Evolutionary conservation across 768 basidiomycete species (phyloP).

Genomic region (Kwoniella sp.): DNA sequence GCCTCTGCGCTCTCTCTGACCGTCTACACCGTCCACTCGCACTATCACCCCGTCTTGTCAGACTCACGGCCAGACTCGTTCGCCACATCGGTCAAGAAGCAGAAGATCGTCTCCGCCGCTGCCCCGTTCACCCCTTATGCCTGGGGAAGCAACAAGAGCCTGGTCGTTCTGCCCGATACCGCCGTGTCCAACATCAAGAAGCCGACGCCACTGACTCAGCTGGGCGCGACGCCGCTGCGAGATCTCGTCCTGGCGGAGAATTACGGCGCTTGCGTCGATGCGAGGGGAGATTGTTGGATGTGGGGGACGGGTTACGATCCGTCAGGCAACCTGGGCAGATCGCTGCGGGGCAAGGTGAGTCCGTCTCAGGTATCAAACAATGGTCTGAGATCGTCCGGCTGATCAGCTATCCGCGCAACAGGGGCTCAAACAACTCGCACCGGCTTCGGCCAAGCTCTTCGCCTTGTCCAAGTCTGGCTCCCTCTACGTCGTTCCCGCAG

Average conservation of each 20-base stretch:
- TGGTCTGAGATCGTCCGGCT: neutral
- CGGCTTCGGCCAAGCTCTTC: slow-evolving; percentile 56
- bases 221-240: slow-evolving; percentile 41
- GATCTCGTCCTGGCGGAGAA: slow-evolving; percentile 46
- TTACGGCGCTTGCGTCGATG: slow-evolving; percentile 48
- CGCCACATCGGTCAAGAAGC: slow-evolving; percentile 18
- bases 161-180: slow-evolving; percentile 28
- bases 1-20: slow-evolving; percentile 30
- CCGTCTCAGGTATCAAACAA: neutral
- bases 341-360: slow-evolving; percentile 44
- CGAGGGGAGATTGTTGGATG: slow-evolving; percentile 48
- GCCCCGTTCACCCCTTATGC: slow-evolving; percentile 36
- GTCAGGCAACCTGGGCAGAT: slow-evolving; percentile 31
- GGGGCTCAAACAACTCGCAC: slow-evolving; percentile 62
- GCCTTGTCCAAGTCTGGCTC: slow-evolving; percentile 73
- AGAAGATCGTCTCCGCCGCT: slow-evolving; percentile 1
- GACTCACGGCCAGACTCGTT: slow-evolving; percentile 17
- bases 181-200: slow-evolving; percentile 27
- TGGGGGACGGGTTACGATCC: slow-evolving; percentile 47
- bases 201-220: slow-evolving; percentile 33
- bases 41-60: slow-evolving; percentile 8
- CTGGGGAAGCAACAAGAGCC: slow-evolving; percentile 46
- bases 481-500: slow-evolving; percentile 65
- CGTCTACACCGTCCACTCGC: slow-evolving; percentile 26
- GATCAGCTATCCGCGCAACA: slow-evolving; percentile 37